Conservation (phyloP, 73 alveolate genomes). For the Tetrahymena malaccensis region DNA sequence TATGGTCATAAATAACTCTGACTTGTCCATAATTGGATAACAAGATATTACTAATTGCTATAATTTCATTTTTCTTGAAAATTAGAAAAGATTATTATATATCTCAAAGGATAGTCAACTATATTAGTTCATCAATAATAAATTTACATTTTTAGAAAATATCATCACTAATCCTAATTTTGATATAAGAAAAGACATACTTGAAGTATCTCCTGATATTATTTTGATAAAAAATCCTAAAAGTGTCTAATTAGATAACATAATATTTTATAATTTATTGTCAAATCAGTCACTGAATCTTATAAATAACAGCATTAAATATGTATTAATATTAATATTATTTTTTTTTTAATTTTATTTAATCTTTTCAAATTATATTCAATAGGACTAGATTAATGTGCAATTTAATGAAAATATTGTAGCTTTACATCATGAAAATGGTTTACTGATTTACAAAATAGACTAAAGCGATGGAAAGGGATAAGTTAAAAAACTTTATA, state of each 20-base stretch:
- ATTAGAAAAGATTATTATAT: not conserved
- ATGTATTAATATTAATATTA: not conserved
- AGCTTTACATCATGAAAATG: not conserved
- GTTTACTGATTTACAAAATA: not conserved
- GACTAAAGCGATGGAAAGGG: not conserved
- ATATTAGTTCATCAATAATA: not conserved
- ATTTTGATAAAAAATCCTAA: not conserved
- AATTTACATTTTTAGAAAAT: not conserved
- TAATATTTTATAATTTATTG: no score
- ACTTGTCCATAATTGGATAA: not conserved
- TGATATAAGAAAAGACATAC: not conserved
- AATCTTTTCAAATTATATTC: not conserved
- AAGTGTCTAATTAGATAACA: not conserved
- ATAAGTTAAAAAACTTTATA: not conserved
- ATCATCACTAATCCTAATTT: not conserved
- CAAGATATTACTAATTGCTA: not conserved
- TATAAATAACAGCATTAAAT: not conserved
- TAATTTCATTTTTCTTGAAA: not conserved
- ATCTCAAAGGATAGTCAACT: not conserved
- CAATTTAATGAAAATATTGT: not conserved
- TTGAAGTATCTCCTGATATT: not conserved
- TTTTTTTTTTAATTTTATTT: no score
- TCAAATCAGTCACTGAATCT: not conserved
- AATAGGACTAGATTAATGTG: not conserved
- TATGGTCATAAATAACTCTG: not conserved